phyloP scores from a whole-genome alignment of 1,139 yeast species.

The Pichia sp. region DNA sequence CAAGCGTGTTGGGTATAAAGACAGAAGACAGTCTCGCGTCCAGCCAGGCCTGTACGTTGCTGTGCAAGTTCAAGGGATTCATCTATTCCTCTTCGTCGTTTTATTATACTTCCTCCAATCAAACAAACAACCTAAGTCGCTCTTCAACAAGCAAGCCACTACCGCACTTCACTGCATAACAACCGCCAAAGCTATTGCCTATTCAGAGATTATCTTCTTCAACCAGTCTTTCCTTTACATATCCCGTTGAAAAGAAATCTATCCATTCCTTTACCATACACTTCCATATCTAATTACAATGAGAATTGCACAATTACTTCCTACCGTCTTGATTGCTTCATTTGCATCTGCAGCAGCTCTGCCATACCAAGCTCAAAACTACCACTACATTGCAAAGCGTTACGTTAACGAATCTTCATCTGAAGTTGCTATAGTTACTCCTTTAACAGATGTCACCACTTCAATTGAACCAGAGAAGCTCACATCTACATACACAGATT shows the following conservation, averaged over 20 bases:
- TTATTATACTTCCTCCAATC: no score
- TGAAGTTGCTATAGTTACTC: neutral
- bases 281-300: slow-evolving; percentile 3
- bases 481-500: slow-evolving; percentile 1
- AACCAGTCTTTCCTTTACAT: slow-evolving; percentile 24
- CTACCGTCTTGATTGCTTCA: slow-evolving; percentile 7
- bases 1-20: no score
- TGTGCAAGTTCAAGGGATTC: no score
- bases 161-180: no score
- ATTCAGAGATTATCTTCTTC: slow-evolving; percentile 9
- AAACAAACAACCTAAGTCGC: no score
- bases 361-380: slow-evolving; percentile 14
- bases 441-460: neutral
- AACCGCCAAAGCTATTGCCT: no score
- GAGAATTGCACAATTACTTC: slow-evolving; percentile 5
- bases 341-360: slow-evolving; percentile 12
- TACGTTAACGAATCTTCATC: slow-evolving; percentile 18
- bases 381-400: slow-evolving; percentile 17
- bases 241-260: slow-evolving; percentile 12
- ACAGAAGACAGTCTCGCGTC: no score
- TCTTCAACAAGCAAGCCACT: neutral
- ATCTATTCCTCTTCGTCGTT: no score
- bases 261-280: neutral
- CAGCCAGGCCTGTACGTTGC: no score
- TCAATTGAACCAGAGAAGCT: neutral